Base-by-base conservation (phyloP, 805 yeast species). In the Saccharomycopsis javanensis region DNA sequence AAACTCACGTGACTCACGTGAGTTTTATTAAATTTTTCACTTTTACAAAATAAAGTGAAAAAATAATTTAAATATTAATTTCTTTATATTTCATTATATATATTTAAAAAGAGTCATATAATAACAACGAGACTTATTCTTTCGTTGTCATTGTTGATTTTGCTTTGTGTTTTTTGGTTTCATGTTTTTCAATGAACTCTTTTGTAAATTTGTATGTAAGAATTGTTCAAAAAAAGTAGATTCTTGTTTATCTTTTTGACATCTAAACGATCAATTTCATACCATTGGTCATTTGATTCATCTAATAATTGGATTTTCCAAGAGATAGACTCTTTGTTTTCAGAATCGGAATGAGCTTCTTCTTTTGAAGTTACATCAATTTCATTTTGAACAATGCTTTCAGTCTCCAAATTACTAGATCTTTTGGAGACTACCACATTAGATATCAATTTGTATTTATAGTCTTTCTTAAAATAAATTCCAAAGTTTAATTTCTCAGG, bases 161-260 rank as follows among this genome's bases (percentile, higher is more conserved):
- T n/a, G n/a, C n/a, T n/a, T n/a, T n/a, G n/a, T n/a, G n/a, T n/a
- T n/a, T n/a, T n/a, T n/a, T n/a, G n/a, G n/a, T n/a, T n/a, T n/a
- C n/a, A n/a, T n/a, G n/a, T n/a, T n/a, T n/a, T n/a, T 38, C 8
- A 25, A 15, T 30, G 25, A 16, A 56, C 56, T 52, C 66, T 68
- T 60, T 79, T 76, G 91, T 94, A 86, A 10, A 87, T 70, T 67
- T 86, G 92, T 27, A 88, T 69, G 67, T 79, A 81, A 34, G 80
- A 77, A 63, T 85, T 87, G 42, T 76, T 74, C 31, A 86, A 66
- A 64, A 85, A 83, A 56, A 88, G 63, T 45, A 85, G 70, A 60
- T 84, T 89, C 54, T 72, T 72, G 38, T 82, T 82, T 23, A 78
- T 75, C 13, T 66, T 66, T 35, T 69, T 73, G 1, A 80, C 75